phyloP scores from a whole-genome alignment of 257 asterid genomes.

The Scutellaria minor region DNA sequence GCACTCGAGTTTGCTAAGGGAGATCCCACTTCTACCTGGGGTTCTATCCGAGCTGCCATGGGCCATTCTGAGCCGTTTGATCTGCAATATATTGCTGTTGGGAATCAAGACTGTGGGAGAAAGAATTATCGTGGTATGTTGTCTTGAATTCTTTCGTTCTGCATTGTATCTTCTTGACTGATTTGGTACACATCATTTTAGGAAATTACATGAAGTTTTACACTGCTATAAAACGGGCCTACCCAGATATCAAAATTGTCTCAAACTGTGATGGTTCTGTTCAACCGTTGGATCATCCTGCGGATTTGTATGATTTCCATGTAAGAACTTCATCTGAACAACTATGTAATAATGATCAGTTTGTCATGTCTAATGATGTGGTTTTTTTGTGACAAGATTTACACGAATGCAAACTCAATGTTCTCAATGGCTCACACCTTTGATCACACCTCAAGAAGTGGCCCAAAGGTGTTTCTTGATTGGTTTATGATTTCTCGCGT shows the following conservation, averaged over 20 bases:
- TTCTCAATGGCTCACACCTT: constrained; percentile 69
- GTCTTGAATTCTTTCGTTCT: no score
- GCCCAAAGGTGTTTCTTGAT: constrained; percentile 71
- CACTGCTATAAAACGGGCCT: constrained; percentile 62
- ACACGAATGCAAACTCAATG: constrained; percentile 64
- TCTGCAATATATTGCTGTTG: constrained; percentile 76
- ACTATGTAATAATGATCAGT: neutral
- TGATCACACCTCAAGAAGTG: constrained; percentile 61
- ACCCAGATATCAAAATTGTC: constrained; percentile 76
- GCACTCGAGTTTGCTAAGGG: constrained; percentile 94
- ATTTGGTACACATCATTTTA: constrained; percentile 16
- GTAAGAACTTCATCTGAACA: constrained; percentile 46
- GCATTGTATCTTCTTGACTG: no score
- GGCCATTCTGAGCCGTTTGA: constrained; percentile 89
- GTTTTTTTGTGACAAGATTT: constrained; percentile 47
- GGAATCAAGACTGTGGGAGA: constrained; percentile 90
- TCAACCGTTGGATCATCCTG: constrained; percentile 75
- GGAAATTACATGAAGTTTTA: constrained; percentile 91
- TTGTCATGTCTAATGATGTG: constrained; percentile 1
- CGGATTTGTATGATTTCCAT: constrained; percentile 87
- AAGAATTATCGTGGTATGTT: constrained; percentile 74
- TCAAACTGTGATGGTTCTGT: constrained; percentile 86
- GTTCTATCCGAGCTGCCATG: constrained; percentile 82
- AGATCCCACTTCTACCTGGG: constrained; percentile 67
- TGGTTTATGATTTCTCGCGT: neutral